phyloP scores from a whole-genome alignment of 805 yeast genomes.

The Wickerhamiella shivajii region DNA sequence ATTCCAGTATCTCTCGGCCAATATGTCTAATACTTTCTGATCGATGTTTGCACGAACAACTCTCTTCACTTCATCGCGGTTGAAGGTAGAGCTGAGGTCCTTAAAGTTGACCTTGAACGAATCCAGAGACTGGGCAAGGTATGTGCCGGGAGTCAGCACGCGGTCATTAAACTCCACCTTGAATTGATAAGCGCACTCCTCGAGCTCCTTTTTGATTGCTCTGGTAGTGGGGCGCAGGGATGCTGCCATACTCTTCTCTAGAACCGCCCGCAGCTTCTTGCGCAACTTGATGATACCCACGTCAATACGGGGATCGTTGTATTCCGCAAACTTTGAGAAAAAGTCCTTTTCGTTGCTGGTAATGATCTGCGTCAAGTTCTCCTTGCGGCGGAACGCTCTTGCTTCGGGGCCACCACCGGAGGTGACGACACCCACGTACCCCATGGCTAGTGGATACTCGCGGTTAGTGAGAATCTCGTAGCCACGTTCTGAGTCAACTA shows the following conservation, averaged over 20 bases:
- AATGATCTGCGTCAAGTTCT: constrained; percentile 36
- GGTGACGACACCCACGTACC: constrained; percentile 96
- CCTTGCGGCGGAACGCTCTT: constrained; percentile 37
- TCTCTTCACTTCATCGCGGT: constrained; percentile 66
- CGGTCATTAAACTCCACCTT: constrained; percentile 96
- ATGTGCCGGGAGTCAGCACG: constrained; percentile 83
- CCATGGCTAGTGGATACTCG: constrained; percentile 86
- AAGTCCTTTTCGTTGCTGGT: constrained; percentile 36
- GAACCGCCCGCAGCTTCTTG: constrained; percentile 66
- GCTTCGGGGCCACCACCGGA: constrained; percentile 39
- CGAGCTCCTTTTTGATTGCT: constrained; percentile 78
- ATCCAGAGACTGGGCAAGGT: constrained; percentile 84
- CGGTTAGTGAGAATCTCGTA: constrained; percentile 52
- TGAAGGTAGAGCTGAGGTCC: constrained; percentile 70
- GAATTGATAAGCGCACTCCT: constrained; percentile 81
- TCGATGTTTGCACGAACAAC: constrained; percentile 73
- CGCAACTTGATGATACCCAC: constrained; percentile 67
- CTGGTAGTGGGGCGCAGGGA: constrained; percentile 77
- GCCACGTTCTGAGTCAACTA: constrained; percentile 68
- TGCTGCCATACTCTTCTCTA: constrained; percentile 82
- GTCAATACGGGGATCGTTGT: constrained; percentile 41
- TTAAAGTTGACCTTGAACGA: constrained; percentile 71
- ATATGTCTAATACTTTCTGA: constrained; percentile 70
- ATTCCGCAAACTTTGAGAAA: constrained; percentile 48
- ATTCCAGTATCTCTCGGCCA: constrained; percentile 92